Conservation (phyloP, 2,329 filamentous ascomycete species). For the Epichloe brachyelytri region DNA sequence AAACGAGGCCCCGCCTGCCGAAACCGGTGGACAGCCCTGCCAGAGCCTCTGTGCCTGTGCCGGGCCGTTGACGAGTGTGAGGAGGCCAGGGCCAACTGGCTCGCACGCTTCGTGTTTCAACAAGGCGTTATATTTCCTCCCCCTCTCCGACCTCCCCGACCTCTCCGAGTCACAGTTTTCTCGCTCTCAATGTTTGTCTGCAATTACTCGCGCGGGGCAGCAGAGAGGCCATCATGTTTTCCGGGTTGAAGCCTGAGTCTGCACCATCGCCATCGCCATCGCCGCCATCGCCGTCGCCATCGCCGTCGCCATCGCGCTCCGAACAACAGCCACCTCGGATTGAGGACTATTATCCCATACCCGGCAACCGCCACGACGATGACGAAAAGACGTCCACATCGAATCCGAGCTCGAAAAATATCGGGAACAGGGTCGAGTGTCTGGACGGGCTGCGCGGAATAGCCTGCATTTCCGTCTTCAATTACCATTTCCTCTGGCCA, state of each 20-base stretch:
- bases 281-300: neutral
- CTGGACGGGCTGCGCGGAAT: conserved; percentile 29
- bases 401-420: conserved; percentile 4
- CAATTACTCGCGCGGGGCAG: neutral
- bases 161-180: no score
- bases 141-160: no score
- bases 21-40: no score
- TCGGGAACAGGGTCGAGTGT: conserved; percentile 22
- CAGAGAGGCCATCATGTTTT: conserved; percentile 1
- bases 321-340: neutral
- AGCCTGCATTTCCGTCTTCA: conserved; percentile 29
- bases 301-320: neutral
- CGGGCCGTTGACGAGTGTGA: no score
- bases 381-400: neutral
- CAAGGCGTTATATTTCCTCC: no score
- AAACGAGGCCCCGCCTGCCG: no score
- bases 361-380: neutral
- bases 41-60: no score
- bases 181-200: neutral
- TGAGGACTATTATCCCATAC: neutral
- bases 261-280: neutral
- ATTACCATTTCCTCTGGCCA: conserved; percentile 29
- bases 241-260: neutral
- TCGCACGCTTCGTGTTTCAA: no score
- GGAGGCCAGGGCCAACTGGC: no score